Evolutionary conservation across 1,284 basidiomycete genomes (phyloP).

Genomic region (Gomphus bonarii): DNA sequence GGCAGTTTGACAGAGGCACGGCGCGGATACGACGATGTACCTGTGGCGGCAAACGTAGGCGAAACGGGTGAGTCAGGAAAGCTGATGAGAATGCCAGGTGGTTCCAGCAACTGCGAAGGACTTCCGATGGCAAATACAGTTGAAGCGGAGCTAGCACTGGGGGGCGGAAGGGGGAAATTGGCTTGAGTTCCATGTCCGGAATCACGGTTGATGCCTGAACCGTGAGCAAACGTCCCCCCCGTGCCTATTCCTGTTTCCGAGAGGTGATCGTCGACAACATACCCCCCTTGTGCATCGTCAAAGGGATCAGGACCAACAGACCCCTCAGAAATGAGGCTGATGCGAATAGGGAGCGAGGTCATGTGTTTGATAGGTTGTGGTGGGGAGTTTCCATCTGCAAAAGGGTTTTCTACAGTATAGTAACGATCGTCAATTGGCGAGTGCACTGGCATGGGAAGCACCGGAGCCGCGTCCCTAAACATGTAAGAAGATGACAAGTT

Average conservation of each 20-base stretch:
- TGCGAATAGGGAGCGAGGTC: slow-evolving; percentile 5
- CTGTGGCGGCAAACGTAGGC: slow-evolving; percentile 4
- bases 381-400: background rate
- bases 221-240: background rate
- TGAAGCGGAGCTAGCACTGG: background rate
- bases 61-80: slow-evolving; percentile 11
- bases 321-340: slow-evolving; percentile 8
- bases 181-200: background rate
- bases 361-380: background rate
- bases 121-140: slow-evolving; percentile 1
- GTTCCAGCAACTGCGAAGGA: background rate
- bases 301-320: slow-evolving; percentile 3
- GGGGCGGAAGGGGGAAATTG: slow-evolving; percentile 7
- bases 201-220: background rate
- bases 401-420: slow-evolving; percentile 4
- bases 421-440: background rate
- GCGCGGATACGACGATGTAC: slow-evolving; percentile 8
- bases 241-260: background rate
- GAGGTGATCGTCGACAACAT: background rate
- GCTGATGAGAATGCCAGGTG: background rate
- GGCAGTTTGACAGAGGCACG: slow-evolving; percentile 3
- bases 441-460: slow-evolving; percentile 6
- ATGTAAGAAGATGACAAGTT: background rate
- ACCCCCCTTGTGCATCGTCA: background rate
- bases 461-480: background rate